Percentiles rank a stretch among this genome's conserved stretches.
phyloP scores from a whole-genome alignment of 352 stramenopile species.

The Pythium folliculosum region DNA sequence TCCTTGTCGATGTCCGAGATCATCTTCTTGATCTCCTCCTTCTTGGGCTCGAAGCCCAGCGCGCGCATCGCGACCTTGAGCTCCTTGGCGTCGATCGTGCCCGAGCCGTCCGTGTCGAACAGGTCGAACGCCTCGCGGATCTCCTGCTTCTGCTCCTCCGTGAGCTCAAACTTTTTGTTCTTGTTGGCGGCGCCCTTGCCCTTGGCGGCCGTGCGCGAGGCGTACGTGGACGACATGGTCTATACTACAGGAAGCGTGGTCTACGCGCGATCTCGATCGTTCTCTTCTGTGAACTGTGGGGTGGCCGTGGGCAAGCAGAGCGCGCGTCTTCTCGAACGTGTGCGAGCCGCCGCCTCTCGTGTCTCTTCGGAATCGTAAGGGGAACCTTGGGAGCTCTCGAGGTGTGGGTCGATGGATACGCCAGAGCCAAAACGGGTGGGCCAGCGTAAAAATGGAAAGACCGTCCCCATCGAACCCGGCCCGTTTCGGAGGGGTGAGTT shows the following conservation, averaged over 20 bases:
- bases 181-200: conserved; percentile 69
- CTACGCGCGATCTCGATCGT: conserved; percentile 9
- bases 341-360: conserved; percentile 19
- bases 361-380: conserved; percentile 25
- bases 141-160: conserved; percentile 95
- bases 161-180: conserved; percentile 89
- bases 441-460: conserved; percentile 18
- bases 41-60: conserved; percentile 96
- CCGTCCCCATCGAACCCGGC: conserved; percentile 2
- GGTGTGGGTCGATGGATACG: background rate
- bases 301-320: background rate
- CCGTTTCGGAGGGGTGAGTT: conserved; percentile 6
- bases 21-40: conserved; percentile 98
- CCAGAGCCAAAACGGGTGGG: conserved; percentile 1
- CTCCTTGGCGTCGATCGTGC: conserved; percentile 95
- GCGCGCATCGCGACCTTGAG: conserved; percentile 96
- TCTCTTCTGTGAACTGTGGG: conserved; percentile 6
- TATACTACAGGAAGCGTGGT: background rate
- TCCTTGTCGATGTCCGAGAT: conserved; percentile 97
- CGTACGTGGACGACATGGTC: conserved; percentile 70
- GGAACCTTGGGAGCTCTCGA: background rate
- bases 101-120: conserved; percentile 96
- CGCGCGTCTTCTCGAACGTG: conserved; percentile 18
- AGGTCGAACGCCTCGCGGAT: conserved; percentile 96
- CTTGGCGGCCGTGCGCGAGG: conserved; percentile 59